Evolutionary conservation across 2,329 filamentous ascomycete species (phyloP), one percentile per base, ranked within the genome.

Genomic region (Pleomassaria siparia): DNA sequence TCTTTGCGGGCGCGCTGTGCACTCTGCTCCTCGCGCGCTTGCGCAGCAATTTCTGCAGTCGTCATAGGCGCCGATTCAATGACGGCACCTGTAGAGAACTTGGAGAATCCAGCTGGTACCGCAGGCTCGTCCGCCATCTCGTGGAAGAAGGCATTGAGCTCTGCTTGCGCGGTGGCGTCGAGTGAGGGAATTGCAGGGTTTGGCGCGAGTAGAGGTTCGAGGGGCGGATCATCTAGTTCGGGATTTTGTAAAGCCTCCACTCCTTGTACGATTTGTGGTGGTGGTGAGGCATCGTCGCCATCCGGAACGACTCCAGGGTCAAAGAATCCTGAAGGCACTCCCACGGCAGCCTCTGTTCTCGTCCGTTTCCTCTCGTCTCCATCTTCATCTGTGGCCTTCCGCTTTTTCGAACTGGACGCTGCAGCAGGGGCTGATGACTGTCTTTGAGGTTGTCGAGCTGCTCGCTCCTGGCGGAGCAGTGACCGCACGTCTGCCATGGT

Each of bases 71-170:
- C 73, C 5, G 75, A 68, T 43, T 74, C 71, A 40, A 78, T 76
- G 7, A 73, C 72, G 5, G 73, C 72, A 33, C 61, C 63, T 0
- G 66, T 57, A 12, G 60, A 51, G 28, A 67, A 62, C 12, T 58
- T 56, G 5, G 55, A 32, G 13, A 54, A 28, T 87, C 64, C 95
- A 95, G 8, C 89, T 88, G 2, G 88, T 87, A 56, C 44, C 88
- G 88, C 94, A 70, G 94, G 88, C 44, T 86, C 83, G 62, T 95
- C 89, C 64, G 91, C 84, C 8, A 89, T 72, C 32, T 74, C 72
- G 30, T 50, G 51, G 49, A 70, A 39, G 44, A 70, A 69, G 13
- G 63, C 91, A 65, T 95, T 85, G 2, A 89, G 72, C 25, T 74
- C 73, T 11, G 59, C 60, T 35, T 68, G 57, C 12, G 58, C 61